Conservation (phyloP, 768 basidiomycete species). For the Glaciozyma antarctica region DNA sequence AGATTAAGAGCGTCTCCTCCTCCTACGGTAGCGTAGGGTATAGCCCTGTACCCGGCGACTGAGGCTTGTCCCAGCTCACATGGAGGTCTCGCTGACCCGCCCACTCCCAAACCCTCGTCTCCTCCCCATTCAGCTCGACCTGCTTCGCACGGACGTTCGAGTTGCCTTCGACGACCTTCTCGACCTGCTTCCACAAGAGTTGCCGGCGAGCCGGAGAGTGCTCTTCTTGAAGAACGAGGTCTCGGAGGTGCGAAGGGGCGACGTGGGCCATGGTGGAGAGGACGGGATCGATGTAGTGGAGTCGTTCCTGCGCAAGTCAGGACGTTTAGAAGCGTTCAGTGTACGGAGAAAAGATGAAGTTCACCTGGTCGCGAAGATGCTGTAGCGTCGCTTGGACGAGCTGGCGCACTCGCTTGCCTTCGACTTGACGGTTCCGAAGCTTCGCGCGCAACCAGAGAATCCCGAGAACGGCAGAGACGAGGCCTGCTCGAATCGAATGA, state of each 20-base stretch:
- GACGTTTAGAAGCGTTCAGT: neutral
- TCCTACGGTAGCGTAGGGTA: neutral
- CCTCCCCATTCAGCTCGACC: slow-evolving; percentile 77
- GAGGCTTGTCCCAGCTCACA: neutral
- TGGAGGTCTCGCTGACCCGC: slow-evolving; percentile 26
- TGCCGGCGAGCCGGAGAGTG: slow-evolving; percentile 58
- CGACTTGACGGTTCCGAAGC: slow-evolving; percentile 5
- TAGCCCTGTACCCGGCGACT: neutral
- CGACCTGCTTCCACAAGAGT: slow-evolving; percentile 71
- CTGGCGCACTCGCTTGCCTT: slow-evolving; percentile 27
- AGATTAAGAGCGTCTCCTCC: no score
- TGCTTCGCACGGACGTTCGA: slow-evolving; percentile 77
- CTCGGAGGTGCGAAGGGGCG: slow-evolving; percentile 76
- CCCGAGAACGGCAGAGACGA: neutral
- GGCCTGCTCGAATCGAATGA: neutral
- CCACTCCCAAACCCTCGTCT: slow-evolving; percentile 86
- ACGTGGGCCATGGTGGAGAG: slow-evolving; percentile 64
- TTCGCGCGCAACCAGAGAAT: slow-evolving; percentile 6
- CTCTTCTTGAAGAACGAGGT: slow-evolving; percentile 70
- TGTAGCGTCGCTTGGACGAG: slow-evolving; percentile 29
- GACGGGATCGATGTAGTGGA: slow-evolving; percentile 72
- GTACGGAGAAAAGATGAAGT: neutral
- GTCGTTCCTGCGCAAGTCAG: slow-evolving; percentile 52
- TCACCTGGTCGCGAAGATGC: slow-evolving; percentile 26
- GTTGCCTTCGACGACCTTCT: slow-evolving; percentile 77